phyloP scores from a whole-genome alignment of 2,329 filamentous ascomycete genomes.

The Calycina herbarum region DNA sequence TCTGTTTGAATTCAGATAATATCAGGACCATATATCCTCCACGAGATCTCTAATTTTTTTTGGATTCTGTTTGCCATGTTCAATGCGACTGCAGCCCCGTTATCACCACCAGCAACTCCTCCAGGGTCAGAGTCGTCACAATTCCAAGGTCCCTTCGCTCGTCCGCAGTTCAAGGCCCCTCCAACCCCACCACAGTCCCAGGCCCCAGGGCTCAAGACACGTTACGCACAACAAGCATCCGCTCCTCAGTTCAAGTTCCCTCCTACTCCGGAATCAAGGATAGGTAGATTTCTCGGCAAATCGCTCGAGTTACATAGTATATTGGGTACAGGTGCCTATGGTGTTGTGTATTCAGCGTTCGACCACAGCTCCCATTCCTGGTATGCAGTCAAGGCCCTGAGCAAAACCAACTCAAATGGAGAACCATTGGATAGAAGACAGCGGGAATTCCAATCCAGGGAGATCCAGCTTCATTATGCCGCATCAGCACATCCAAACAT shows the following conservation, averaged over 20 bases:
- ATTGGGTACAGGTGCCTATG: conserved; percentile 91
- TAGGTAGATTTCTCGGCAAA: conserved; percentile 75
- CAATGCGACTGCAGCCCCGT: conserved; percentile 25
- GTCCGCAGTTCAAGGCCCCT: conserved; percentile 13
- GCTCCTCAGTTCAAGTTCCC: conserved; percentile 13
- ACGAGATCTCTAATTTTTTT: conserved; percentile 21
- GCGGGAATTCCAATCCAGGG: conserved; percentile 84
- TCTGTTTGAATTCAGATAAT: conserved; percentile 25
- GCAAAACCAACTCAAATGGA: conserved; percentile 77
- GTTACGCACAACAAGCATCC: conserved; percentile 7
- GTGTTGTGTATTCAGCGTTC: conserved; percentile 93
- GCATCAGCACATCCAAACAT: conserved; percentile 91
- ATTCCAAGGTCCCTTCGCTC: conserved; percentile 13
- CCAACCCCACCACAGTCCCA: conserved; percentile 13
- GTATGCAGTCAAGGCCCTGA: conserved; percentile 96
- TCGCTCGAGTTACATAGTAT: conserved; percentile 76
- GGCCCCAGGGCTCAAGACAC: conserved; percentile 12
- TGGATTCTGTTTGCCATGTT: conserved; percentile 34
- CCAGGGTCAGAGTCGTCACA: conserved; percentile 15
- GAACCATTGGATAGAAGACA: conserved; percentile 78
- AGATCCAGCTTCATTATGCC: conserved; percentile 87
- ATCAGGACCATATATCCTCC: conserved; percentile 21
- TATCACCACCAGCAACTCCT: conserved; percentile 30
- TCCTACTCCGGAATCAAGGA: conserved; percentile 72
- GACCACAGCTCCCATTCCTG: conserved; percentile 65